Conservation (phyloP, 768 basidiomycete genomes). For the Russula dissimulans region DNA sequence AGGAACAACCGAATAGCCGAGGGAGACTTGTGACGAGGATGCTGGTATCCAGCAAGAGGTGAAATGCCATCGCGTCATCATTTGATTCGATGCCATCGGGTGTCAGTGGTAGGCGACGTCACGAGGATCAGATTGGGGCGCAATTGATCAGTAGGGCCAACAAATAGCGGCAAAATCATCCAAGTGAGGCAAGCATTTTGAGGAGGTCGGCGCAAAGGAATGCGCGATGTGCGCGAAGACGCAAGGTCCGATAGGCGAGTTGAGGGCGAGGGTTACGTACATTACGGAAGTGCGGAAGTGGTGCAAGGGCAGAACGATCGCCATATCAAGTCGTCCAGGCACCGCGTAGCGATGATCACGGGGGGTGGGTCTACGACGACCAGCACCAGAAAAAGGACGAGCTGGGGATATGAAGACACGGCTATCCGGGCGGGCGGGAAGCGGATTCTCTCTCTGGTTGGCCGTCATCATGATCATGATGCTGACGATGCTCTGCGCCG, state of each 20-base stretch:
- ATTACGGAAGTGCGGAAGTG: not conserved
- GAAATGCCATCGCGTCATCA: not conserved
- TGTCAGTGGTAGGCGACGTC: not conserved
- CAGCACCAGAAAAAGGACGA: no score
- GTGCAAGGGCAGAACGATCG: not conserved
- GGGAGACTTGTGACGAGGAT: not conserved
- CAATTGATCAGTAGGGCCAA: not conserved
- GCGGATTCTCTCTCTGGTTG: not conserved
- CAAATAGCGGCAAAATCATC: not conserved
- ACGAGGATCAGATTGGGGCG: not conserved
- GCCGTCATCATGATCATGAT: not conserved
- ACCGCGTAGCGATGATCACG: not conserved
- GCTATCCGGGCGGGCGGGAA: not conserved
- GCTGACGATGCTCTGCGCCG: not conserved
- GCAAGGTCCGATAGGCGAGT: not conserved
- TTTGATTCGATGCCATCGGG: not conserved
- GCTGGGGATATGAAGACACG: not conserved
- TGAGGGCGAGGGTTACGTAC: not conserved
- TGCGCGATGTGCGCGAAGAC: not conserved
- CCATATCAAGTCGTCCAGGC: not conserved
- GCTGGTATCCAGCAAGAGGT: not conserved
- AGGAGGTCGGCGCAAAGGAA: not conserved
- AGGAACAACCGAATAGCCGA: no score
- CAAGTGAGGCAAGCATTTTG: not conserved
- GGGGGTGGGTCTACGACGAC: not conserved